These are phyloP conservation scores for Chrysanthemum makinoi DNA, from an alignment of 129 eudicot species.

Conservation along the genomic window DNA sequence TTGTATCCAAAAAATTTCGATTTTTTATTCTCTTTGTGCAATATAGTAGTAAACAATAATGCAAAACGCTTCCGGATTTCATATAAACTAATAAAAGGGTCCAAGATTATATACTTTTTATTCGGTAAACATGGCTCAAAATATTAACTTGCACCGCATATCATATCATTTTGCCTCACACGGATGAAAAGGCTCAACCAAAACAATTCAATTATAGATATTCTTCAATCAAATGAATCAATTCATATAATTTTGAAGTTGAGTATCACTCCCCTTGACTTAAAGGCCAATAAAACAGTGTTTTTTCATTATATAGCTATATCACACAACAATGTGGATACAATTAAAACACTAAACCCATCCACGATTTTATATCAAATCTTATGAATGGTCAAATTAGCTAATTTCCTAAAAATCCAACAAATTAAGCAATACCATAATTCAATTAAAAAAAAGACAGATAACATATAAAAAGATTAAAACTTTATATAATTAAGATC, in stretches of 20 bases:
- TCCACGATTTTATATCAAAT: conserved; percentile 18
- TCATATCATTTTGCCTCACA: not conserved
- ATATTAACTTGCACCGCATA: not conserved
- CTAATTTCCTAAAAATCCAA: conserved; percentile 14
- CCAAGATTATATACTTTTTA: not conserved
- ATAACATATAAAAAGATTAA: conserved; percentile 4
- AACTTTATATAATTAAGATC: conserved; percentile 23
- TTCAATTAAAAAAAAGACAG: not conserved
- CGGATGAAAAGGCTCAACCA: too few species aligned
- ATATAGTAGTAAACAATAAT: not conserved
- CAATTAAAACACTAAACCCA: conserved; percentile 14
- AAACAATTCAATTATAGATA: too few species aligned
- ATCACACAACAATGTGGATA: conserved; percentile 13
- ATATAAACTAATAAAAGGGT: conserved; percentile 1
- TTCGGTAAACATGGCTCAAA: not conserved
- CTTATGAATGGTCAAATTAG: conserved; percentile 3
- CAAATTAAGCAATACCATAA: conserved; percentile 13
- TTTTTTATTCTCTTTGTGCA: not conserved
- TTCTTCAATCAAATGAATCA: not conserved
- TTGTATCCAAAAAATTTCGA: not conserved
- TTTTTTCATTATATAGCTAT: not conserved
- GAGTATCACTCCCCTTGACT: conserved; percentile 16
- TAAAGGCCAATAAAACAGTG: conserved; percentile 18
- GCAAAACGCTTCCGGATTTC: not conserved
- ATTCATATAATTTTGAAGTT: conserved; percentile 7